These are phyloP conservation scores for Clitoria ternatea DNA, from an alignment of 306 rosid species.

Conservation along the genomic window DNA sequence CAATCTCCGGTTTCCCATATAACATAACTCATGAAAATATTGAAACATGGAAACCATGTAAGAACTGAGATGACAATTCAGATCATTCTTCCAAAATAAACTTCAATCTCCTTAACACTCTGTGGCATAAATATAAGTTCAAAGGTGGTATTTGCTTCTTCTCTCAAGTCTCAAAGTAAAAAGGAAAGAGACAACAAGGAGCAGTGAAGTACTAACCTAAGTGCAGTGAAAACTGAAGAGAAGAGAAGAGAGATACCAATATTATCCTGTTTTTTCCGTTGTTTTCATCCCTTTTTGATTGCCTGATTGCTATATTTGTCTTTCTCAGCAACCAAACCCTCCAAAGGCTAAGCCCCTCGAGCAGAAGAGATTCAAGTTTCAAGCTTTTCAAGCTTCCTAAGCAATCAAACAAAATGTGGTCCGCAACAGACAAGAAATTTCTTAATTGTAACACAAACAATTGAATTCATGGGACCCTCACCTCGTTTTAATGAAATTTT, in stretches of 20 bases:
- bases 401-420: no score
- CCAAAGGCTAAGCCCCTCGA: background rate
- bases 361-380: background rate
- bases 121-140: slow-evolving; percentile 11
- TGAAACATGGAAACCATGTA: slow-evolving; percentile 34
- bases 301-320: background rate
- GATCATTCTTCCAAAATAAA: slow-evolving; percentile 20
- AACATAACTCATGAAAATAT: slow-evolving; percentile 35
- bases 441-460: no score
- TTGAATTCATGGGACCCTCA: no score
- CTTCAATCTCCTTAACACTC: slow-evolving; percentile 15
- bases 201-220: slow-evolving; percentile 29
- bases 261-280: background rate
- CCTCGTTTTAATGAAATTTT: no score
- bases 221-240: background rate
- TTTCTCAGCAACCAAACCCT: slow-evolving; percentile 4
- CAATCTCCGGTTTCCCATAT: slow-evolving; percentile 48
- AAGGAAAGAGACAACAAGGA: background rate
- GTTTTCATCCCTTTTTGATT: background rate
- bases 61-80: slow-evolving; percentile 17
- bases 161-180: background rate
- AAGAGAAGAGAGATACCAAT: no score
- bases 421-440: no score
- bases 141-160: background rate
- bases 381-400: no score